phyloP scores from a whole-genome alignment of 2,329 filamentous ascomycete genomes.

The Albophoma yamanashiensis region DNA sequence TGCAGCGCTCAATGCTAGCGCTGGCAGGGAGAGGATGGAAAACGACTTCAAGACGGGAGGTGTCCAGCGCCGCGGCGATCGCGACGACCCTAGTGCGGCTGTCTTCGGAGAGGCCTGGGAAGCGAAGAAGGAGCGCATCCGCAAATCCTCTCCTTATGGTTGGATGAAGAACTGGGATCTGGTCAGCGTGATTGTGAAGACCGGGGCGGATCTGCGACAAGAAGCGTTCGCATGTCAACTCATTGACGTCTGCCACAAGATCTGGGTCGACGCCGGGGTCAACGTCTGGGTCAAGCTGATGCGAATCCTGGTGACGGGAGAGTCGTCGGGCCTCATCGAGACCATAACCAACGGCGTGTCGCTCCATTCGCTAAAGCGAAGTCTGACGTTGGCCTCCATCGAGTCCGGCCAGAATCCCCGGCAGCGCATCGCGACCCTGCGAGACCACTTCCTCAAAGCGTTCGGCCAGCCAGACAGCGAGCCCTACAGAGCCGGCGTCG shows the following conservation, averaged over 20 bases:
- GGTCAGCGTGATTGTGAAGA: constrained; percentile 80
- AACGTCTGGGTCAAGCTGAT: constrained; percentile 85
- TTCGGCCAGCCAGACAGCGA: constrained; percentile 63
- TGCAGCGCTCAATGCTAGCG: constrained; percentile 51
- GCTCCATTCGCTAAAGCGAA: constrained; percentile 76
- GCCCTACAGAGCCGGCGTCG: constrained; percentile 59
- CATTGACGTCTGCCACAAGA: constrained; percentile 70
- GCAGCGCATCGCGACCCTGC: constrained; percentile 67
- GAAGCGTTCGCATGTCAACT: constrained; percentile 82
- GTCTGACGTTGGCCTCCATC: constrained; percentile 64
- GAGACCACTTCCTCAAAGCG: constrained; percentile 71
- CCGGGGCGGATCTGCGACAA: constrained; percentile 70
- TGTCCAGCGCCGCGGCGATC: constrained; percentile 68
- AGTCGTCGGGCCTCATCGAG: constrained; percentile 75
- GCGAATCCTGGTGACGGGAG: constrained; percentile 77
- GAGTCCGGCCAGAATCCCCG: constrained; percentile 63
- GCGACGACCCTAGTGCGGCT: constrained; percentile 75
- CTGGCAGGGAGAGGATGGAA: constrained; percentile 75
- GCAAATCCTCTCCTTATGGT: constrained; percentile 73
- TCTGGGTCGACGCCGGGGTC: constrained; percentile 64
- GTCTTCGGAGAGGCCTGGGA: constrained; percentile 84
- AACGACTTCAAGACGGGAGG: constrained; percentile 83
- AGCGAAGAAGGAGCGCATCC: constrained; percentile 72
- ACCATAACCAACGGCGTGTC: constrained; percentile 84
- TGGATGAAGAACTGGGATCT: constrained; percentile 90